Base-by-base conservation (phyloP, 495 filamentous ascomycete species). In the Clavariopsis aquatica region DNA sequence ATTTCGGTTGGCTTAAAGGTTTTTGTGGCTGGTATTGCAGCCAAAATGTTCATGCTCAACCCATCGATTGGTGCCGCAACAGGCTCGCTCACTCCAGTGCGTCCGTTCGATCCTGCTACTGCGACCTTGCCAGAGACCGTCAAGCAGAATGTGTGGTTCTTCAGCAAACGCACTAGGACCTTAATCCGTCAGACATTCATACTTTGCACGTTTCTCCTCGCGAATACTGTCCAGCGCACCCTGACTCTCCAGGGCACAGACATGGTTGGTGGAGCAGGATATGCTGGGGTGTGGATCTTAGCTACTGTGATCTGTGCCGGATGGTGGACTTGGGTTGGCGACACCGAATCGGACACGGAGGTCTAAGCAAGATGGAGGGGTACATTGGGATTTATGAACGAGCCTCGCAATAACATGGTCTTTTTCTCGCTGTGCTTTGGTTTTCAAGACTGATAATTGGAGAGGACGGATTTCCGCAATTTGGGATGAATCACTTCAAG, bases 21-120 rank as follows among this genome's bases (percentile, higher is more conserved):
- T 38, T 69, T 89, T n/a, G 85, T 84, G 1, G 78, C 83, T 24
- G 92, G 92, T 9, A 79, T 82, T 62, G 88, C 89, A 1, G 85
- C 86, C 24, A 80, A 82, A 47, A 80, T 80, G 49, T 91, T 95
- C 73, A 82, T 96, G 58, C 93, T 95, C 71, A 85, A 85, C 28
- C 90, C 85, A 15, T 73, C 86, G 13, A 62, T 74, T 34, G 71
- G 68, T 24, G 68, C 73, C 15, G 62, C 47, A 31, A 57, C 64
- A 12, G 64, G 56, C 17, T 52, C 64, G 2, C 58, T 59, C 8
- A 68, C 69, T 2, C 63, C 66, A 17, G 61, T 65, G 20, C 55
- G 62, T 17, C 67, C 76, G 13, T 85, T 84, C 67, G 78, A 87
- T 66, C 80, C 85, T 0, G 78, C 74, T 29, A 81, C 75, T 28